Evolutionary conservation across 1,284 basidiomycete genomes (phyloP), one percentile per base, ranked within the genome.

Genomic region (Megacollybia platyphylla): DNA sequence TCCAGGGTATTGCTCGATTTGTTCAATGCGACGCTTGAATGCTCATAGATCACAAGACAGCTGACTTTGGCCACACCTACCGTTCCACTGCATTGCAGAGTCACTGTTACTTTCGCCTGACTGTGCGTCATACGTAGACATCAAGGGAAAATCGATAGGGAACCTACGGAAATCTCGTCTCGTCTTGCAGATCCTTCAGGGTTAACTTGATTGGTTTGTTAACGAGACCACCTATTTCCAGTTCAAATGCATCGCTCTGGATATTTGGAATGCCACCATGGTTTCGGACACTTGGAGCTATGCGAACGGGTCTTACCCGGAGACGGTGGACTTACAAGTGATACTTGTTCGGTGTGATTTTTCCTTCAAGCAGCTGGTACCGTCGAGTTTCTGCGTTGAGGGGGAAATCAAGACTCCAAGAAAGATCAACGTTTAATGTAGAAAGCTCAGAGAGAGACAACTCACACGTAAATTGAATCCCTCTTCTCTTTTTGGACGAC

Each of bases 61-160:
- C 15, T 34, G 31, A 11, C 31, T 24, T 15, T 11, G 3, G 31
- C 15, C 20, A 37, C 32, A 30, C 27, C 20, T 24, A 39, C 43
- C 0, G 70, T 74, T 11, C 72, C 71, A 40, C 68, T 71, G 53
- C 73, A 75, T 49, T 74, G 73, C 9, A 75, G 51, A 8, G 71
- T 74, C 20, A 73, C 65, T 0, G 71, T 73, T 4, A 74, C 60
- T 49, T 71, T 67, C 6, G 49, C 47, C 54, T 73, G 71, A 2
- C 71, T 72, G 42, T 31, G 28, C 36, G 20, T 13, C 7, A 31
- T 24, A 29, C 2, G n/a, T 9, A 39, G n/a, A 15, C 31, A 36
- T 9, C 30, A 26, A 35, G 13, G 20, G n/a, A 5, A 42, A 3
- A 2, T 28, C 11, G 32, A 31, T 24, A 31, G n/a, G 5, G 20